A percentile compares a stretch with the other conserved stretches of the same genome.
Evolutionary conservation across 73 alveolate species (phyloP).

Genomic region (Paramecium sexaurelia): DNA sequence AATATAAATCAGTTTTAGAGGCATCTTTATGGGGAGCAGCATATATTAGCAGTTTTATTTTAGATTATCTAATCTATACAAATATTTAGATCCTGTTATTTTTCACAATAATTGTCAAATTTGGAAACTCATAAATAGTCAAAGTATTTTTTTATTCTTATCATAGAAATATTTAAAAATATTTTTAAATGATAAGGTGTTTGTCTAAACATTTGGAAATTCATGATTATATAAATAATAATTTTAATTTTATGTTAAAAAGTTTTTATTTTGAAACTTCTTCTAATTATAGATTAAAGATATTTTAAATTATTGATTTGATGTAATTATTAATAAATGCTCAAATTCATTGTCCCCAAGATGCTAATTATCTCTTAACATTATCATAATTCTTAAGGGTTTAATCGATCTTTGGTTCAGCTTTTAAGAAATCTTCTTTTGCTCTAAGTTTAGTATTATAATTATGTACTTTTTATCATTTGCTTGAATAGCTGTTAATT

Average conservation of each 20-base stretch:
- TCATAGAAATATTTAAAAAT: neutral
- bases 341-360: slow-evolving; percentile 49
- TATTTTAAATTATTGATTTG: neutral
- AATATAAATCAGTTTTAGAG: neutral
- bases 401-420: slow-evolving; percentile 45
- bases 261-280: too few relatives aligned
- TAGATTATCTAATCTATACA: neutral
- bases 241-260: too few relatives aligned
- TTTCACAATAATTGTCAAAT: neutral
- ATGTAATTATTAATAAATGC: neutral
- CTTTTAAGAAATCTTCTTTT: slow-evolving; percentile 19
- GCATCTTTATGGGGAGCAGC: neutral
- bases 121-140: neutral
- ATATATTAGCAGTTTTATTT: neutral
- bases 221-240: neutral
- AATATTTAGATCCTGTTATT: neutral
- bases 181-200: neutral
- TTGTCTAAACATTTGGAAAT: neutral
- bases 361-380: slow-evolving; percentile 15
- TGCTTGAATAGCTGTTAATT: neutral
- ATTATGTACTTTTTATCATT: slow-evolving; percentile 26
- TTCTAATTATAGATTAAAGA: too few relatives aligned
- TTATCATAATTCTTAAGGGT: slow-evolving; percentile 31
- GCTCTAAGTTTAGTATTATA: neutral
- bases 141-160: neutral